Conservation (phyloP, 495 filamentous ascomycete species). For the Neurospora sp. region DNA sequence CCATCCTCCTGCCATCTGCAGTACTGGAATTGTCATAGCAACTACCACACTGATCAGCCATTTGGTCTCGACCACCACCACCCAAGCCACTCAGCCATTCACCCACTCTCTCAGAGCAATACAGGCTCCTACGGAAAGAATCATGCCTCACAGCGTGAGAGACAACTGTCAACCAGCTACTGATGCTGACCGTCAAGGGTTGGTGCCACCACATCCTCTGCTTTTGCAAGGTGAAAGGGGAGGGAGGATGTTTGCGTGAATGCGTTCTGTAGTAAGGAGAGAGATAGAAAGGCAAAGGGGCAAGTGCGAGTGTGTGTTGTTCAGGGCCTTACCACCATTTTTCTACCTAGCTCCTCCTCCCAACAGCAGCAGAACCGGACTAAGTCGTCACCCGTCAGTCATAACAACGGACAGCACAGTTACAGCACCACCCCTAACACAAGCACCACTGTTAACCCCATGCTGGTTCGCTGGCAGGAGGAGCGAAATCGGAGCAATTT, state of each 20-base stretch:
- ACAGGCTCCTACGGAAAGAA: neutral
- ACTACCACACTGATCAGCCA: neutral
- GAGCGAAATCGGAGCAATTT: constrained; percentile 28
- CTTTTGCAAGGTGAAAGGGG: neutral
- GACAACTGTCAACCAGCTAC: neutral
- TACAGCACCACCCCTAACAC: neutral
- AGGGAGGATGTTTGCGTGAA: neutral
- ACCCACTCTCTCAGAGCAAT: neutral
- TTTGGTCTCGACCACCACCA: neutral
- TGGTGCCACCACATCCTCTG: constrained; percentile 5
- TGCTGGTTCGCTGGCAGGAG: constrained; percentile 28
- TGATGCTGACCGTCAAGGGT: constrained; percentile 5
- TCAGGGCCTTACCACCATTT: neutral
- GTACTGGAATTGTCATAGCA: neutral
- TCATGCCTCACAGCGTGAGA: constrained; percentile 15
- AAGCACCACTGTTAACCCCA: constrained; percentile 8
- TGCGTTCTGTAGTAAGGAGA: neutral
- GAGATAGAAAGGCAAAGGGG: neutral
- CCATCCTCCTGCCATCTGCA: neutral
- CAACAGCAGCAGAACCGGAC: neutral
- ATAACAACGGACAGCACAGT: neutral
- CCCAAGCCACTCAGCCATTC: neutral
- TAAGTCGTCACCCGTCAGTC: constrained; percentile 1
- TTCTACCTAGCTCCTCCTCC: neutral
- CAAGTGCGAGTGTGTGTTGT: neutral